These are phyloP conservation scores for Globisporangium cederbergense DNA, from an alignment of 352 stramenopile species.

Conservation along the genomic window DNA sequence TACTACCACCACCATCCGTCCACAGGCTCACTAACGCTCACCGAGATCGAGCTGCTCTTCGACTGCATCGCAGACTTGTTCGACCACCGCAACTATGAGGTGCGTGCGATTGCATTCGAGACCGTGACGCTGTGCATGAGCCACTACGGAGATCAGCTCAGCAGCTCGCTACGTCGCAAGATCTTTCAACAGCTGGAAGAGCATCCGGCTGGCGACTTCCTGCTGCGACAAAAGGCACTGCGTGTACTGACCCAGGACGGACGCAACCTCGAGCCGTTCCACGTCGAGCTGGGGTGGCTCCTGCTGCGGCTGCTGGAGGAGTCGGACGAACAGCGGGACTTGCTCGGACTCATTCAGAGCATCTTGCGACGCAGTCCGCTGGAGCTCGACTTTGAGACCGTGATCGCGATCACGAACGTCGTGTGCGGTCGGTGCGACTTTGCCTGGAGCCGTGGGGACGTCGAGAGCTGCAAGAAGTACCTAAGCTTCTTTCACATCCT, in stretches of 20 bases:
- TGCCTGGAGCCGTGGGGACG: slow-evolving; percentile 66
- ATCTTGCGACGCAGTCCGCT: slow-evolving; percentile 59
- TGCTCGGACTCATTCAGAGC: slow-evolving; percentile 70
- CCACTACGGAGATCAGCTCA: slow-evolving; percentile 55
- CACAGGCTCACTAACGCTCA: slow-evolving; percentile 12
- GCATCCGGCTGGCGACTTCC: slow-evolving; percentile 36
- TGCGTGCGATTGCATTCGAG: slow-evolving; percentile 72
- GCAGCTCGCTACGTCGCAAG: slow-evolving; percentile 34
- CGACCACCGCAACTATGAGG: slow-evolving; percentile 60
- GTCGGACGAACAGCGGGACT: slow-evolving; percentile 75
- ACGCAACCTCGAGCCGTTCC: slow-evolving; percentile 61
- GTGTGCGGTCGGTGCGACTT: slow-evolving; percentile 65
- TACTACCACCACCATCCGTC: neutral
- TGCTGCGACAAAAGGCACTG: slow-evolving; percentile 59
- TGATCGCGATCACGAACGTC: slow-evolving; percentile 67
- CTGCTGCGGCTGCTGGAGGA: slow-evolving; percentile 72
- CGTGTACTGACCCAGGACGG: slow-evolving; percentile 65
- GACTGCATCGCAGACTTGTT: slow-evolving; percentile 73
- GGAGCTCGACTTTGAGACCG: slow-evolving; percentile 54
- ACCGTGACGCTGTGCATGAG: slow-evolving; percentile 64
- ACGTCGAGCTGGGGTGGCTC: slow-evolving; percentile 68
- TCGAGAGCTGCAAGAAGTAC: slow-evolving; percentile 68
- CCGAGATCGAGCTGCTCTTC: slow-evolving; percentile 58
- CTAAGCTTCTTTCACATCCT: slow-evolving; percentile 79
- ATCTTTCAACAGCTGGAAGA: slow-evolving; percentile 55